Evolutionary conservation across 257 asterid species (phyloP).

Genomic region (Linderniella brevidens): DNA sequence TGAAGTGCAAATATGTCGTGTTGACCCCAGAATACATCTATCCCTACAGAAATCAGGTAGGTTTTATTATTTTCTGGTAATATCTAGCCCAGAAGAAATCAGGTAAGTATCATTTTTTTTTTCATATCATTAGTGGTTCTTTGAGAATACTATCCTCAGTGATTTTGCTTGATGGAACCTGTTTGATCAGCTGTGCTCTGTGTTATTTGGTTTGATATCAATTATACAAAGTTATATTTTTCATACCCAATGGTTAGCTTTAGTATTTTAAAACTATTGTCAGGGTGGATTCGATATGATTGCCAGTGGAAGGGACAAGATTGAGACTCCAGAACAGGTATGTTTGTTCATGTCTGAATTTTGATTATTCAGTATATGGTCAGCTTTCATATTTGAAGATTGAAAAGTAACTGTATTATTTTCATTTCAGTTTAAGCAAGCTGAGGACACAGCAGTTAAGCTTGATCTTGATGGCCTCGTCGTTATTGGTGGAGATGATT

Average conservation of each 20-base stretch:
- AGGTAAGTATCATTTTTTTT: too few relatives aligned
- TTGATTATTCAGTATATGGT: not conserved
- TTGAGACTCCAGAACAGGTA: slow-evolving; percentile 98
- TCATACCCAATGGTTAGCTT: not conserved
- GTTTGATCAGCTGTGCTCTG: not conserved
- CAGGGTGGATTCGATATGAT: slow-evolving; percentile 99
- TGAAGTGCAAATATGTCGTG: slow-evolving; percentile 69
- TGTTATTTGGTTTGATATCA: not conserved
- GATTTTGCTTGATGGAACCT: too few relatives aligned
- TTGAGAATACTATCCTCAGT: too few relatives aligned
- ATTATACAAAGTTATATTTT: not conserved
- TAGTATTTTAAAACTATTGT: not conserved
- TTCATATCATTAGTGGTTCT: too few relatives aligned
- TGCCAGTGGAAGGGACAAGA: slow-evolving; percentile 96
- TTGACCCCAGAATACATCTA: slow-evolving; percentile 73
- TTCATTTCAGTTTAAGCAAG: slow-evolving; percentile 72
- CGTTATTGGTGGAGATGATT: slow-evolving; percentile 98
- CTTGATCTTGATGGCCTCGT: slow-evolving; percentile 95
- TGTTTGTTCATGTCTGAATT: slow-evolving; percentile 2
- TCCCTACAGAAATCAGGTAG: slow-evolving; percentile 93
- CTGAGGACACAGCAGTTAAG: slow-evolving; percentile 77
- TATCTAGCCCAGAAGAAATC: too few relatives aligned
- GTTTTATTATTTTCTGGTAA: not conserved
- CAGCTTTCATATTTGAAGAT: not conserved
- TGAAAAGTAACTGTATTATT: not conserved